phyloP scores from a whole-genome alignment of 805 yeast genomes.

The Metschnikowia arizonensis region DNA sequence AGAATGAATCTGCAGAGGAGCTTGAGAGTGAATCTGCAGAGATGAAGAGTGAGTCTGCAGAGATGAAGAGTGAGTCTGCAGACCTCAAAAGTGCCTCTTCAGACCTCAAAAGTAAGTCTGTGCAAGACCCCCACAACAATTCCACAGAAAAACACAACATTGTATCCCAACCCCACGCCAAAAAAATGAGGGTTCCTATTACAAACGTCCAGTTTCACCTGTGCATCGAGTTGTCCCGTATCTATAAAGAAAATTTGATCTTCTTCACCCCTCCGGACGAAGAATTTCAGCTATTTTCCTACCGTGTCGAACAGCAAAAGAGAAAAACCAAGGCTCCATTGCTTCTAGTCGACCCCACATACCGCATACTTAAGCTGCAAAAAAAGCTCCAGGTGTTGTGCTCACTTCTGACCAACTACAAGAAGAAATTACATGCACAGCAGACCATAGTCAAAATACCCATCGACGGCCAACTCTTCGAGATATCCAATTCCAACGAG shows the following conservation, averaged over 20 bases:
- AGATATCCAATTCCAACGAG: conserved; percentile 13
- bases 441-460: conserved; percentile 32
- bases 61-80: too few species aligned
- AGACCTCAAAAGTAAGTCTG: conserved; percentile 7
- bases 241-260: conserved; percentile 64
- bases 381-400: conserved; percentile 34
- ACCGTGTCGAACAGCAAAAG: conserved; percentile 40
- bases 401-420: conserved; percentile 32
- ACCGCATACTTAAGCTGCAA: conserved; percentile 20
- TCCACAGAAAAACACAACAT: not conserved
- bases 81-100: too few species aligned
- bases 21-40: not conserved
- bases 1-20: conserved; percentile 4
- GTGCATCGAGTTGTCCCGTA: conserved; percentile 71
- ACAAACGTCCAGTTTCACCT: conserved; percentile 44
- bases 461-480: conserved; percentile 33
- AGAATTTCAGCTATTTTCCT: conserved; percentile 35
- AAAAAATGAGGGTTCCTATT: conserved; percentile 26
- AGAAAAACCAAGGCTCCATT: conserved; percentile 39
- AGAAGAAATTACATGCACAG: conserved; percentile 32
- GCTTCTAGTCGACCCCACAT: conserved; percentile 40
- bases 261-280: conserved; percentile 84
- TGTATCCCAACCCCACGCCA: too few species aligned
- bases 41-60: too few species aligned
- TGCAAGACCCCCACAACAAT: not conserved